Base-by-base conservation (phyloP, 495 filamentous ascomycete species). In the Aspergillus indologenus region DNA sequence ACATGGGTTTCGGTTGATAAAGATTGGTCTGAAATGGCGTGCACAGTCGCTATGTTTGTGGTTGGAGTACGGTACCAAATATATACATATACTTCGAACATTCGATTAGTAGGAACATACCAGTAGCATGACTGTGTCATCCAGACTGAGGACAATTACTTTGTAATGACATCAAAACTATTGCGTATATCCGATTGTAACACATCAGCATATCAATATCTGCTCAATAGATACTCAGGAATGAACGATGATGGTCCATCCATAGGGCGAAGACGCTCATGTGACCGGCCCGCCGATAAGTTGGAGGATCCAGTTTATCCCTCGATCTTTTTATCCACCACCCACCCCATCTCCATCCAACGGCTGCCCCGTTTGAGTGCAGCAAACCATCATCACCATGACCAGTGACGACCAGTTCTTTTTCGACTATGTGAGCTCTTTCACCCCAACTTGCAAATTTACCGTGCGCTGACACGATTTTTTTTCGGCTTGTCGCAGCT, bases 361-460 rank as follows among this genome's bases (percentile, higher is more conserved):
- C 49, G 31, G 22, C 45, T 45, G 31, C 54, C 50, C 6, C 12
- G 34, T 40, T 14, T 40, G 19, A 22, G 44, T 11, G 48, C 18
- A 12, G 24, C 26, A 15, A 7, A 49, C 45, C 61, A 40, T 43
- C 54, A 54, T 56, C 76, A 71, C 69, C 53, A 80, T 80, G 78
- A 78, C 78, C 17, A 80, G 78, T 58, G 76, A 80, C 63, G 76
- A 80, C 49, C 76, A 80, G 71, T 76, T 78, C 49, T 80, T 80
- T 59, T 70, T 79, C 24, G 76, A 80, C 63, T 78, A 77, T 51
- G 76, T 79, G 68, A 71, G 75, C 19, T 40, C 7, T 47, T 14
- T 31, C 31, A 3, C 34, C 45, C 11, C 7, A 46, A 5, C 55
- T 19, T 22, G 4, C 26, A 43, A 46, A 1, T 24, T 21, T 14